These are phyloP conservation scores for Logfia minima DNA, from an alignment of 129 eudicot genomes.

Conservation along the genomic window DNA sequence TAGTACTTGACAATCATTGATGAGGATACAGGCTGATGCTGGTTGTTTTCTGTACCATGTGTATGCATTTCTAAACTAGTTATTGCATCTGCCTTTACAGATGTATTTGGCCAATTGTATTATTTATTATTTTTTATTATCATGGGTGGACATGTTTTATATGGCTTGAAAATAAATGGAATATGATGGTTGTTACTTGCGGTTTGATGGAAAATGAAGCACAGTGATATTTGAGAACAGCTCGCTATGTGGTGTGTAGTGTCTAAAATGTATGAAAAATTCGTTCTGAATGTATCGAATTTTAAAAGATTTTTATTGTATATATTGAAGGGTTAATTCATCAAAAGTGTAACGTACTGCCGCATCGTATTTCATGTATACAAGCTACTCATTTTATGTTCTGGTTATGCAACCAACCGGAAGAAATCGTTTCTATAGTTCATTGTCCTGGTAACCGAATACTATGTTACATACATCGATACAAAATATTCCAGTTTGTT, in stretches of 20 bases:
- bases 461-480: no score
- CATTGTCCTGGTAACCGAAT: no score
- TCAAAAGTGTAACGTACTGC: no score
- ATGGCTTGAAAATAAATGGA: neutral
- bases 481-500: no score
- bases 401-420: no score
- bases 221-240: neutral
- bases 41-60: slow-evolving; percentile 35
- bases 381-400: no score
- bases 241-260: neutral
- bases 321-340: no score
- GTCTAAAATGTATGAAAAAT: neutral
- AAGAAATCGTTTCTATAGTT: no score
- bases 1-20: slow-evolving; percentile 31
- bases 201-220: neutral
- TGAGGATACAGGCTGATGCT: slow-evolving; percentile 29
- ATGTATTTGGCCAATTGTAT: slow-evolving; percentile 23
- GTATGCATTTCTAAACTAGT: slow-evolving; percentile 27
- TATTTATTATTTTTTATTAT: neutral
- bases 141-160: neutral
- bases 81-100: slow-evolving; percentile 27
- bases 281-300: no score
- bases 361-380: no score
- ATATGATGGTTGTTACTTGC: neutral
- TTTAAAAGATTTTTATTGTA: no score